Evolutionary conservation across 2,329 filamentous ascomycete species (phyloP).

Genomic region (Trichoderma sp.): DNA sequence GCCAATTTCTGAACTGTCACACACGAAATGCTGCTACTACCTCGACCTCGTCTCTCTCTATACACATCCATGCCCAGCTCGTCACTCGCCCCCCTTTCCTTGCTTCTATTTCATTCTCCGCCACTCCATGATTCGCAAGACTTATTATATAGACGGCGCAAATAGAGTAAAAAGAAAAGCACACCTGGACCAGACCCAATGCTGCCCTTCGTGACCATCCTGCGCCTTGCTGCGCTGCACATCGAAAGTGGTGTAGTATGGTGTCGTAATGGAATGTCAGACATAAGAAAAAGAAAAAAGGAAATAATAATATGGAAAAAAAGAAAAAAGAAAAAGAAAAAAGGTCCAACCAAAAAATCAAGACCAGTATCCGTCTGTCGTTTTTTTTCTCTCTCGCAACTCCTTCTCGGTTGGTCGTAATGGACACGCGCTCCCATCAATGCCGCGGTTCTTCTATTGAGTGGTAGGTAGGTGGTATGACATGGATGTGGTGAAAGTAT

Average conservation of each 20-base stretch:
- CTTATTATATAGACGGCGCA: constrained; percentile 29
- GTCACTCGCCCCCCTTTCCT: background rate
- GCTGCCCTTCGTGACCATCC: constrained; percentile 39
- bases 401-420: constrained; percentile 28
- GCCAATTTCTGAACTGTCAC: constrained; percentile 8
- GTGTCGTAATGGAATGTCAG: constrained; percentile 39
- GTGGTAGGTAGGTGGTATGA: constrained; percentile 26
- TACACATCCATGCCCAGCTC: constrained; percentile 7
- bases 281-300: constrained; percentile 30
- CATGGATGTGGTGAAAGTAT: constrained; percentile 20
- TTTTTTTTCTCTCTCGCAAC: constrained; percentile 16
- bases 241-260: constrained; percentile 38
- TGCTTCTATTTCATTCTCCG: constrained; percentile 16
- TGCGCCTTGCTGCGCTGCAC: constrained; percentile 44
- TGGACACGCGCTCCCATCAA: constrained; percentile 27
- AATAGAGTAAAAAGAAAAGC: constrained; percentile 30
- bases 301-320: constrained; percentile 19
- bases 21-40: constrained; percentile 8
- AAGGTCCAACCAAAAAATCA: constrained; percentile 26
- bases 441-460: constrained; percentile 29
- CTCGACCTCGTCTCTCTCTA: background rate
- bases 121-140: constrained; percentile 22
- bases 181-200: constrained; percentile 40
- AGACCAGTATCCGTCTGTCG: constrained; percentile 28
- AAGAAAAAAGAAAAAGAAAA: constrained; percentile 22